Evolutionary conservation across 768 basidiomycete genomes (phyloP).

Genomic region (Pulveroboletus sp.): DNA sequence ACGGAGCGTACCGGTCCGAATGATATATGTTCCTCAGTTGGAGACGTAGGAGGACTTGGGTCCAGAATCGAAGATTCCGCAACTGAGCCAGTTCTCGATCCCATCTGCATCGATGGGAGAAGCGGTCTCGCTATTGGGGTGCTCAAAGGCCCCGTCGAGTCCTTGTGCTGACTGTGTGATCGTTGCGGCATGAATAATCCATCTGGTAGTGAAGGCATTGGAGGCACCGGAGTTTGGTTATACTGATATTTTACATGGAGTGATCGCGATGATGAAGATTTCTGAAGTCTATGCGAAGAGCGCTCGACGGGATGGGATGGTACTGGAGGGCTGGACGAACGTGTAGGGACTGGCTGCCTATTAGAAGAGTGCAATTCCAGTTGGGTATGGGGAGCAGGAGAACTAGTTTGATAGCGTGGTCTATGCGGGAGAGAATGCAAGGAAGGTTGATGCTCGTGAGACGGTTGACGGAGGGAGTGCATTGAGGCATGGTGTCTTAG

Average conservation of each 20-base stretch:
- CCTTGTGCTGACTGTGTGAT: slow-evolving; percentile 18
- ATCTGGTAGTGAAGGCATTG: slow-evolving; percentile 37
- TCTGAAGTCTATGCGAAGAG: slow-evolving; percentile 35
- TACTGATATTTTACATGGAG: slow-evolving; percentile 52
- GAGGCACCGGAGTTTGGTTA: slow-evolving; percentile 34
- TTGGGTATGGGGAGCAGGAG: slow-evolving; percentile 18
- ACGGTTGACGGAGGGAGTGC: slow-evolving; percentile 30
- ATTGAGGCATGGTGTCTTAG: slow-evolving; percentile 23
- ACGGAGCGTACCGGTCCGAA: slow-evolving; percentile 72
- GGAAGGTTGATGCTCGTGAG: slow-evolving; percentile 18
- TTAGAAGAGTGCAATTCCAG: slow-evolving; percentile 8
- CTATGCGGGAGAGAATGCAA: slow-evolving; percentile 11
- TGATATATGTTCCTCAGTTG: slow-evolving; percentile 52
- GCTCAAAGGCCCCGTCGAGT: slow-evolving; percentile 15
- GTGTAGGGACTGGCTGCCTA: slow-evolving; percentile 9
- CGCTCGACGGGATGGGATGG: slow-evolving; percentile 46
- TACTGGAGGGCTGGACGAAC: slow-evolving; percentile 10
- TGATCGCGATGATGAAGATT: slow-evolving; percentile 59
- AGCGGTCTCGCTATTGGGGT: slow-evolving; percentile 50
- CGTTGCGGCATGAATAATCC: slow-evolving; percentile 31
- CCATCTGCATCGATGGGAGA: slow-evolving; percentile 61
- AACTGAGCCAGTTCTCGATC: slow-evolving; percentile 50
- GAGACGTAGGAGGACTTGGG: slow-evolving; percentile 84
- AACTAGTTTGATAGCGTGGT: slow-evolving; percentile 10
- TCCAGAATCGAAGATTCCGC: slow-evolving; percentile 55